These are phyloP conservation scores for Drechslera avenae DNA, from an alignment of 2,329 filamentous ascomycete species.

Conservation along the genomic window DNA sequence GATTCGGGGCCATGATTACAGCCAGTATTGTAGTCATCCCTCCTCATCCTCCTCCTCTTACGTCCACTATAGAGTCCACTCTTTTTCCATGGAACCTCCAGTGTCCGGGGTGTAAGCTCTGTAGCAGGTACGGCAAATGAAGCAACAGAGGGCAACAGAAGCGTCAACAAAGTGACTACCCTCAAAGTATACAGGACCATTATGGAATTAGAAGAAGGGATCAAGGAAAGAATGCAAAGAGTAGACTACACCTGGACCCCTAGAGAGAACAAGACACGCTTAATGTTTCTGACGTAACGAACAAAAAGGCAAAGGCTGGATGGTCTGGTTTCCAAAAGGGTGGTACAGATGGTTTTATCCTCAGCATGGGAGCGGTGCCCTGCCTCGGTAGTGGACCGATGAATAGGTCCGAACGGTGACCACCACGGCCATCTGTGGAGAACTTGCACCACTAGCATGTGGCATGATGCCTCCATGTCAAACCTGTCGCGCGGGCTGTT, in stretches of 20 bases:
- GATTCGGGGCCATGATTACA: constrained; percentile 32
- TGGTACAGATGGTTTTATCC: constrained; percentile 27
- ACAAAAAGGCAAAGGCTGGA: constrained; percentile 15
- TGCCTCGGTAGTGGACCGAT: constrained; percentile 19
- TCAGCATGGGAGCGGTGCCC: constrained; percentile 16
- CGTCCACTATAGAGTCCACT: constrained; percentile 18
- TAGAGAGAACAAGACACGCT: constrained; percentile 7
- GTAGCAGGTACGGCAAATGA: constrained; percentile 24
- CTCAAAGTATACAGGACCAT: constrained; percentile 14
- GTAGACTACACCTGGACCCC: constrained; percentile 3
- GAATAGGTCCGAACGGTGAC: constrained; percentile 10
- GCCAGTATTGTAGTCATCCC: constrained; percentile 18
- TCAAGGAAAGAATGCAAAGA: constrained; percentile 11
- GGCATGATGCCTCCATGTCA: constrained; percentile 19
- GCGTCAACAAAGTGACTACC: constrained; percentile 16
- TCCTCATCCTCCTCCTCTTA: constrained; percentile 11
- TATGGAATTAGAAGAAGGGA: constrained; percentile 11
- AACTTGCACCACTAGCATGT: constrained; percentile 24
- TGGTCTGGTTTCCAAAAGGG: constrained; percentile 12
- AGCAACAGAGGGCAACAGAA: constrained; percentile 21
- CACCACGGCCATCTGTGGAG: constrained; percentile 23
- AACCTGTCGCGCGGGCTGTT: constrained; percentile 12
- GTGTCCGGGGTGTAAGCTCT: constrained; percentile 15
- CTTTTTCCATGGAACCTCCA: constrained; percentile 30
- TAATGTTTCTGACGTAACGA: constrained; percentile 8